Evolutionary conservation across 768 basidiomycete species (phyloP).

Genomic region (Phlebiopsis gigantea): DNA sequence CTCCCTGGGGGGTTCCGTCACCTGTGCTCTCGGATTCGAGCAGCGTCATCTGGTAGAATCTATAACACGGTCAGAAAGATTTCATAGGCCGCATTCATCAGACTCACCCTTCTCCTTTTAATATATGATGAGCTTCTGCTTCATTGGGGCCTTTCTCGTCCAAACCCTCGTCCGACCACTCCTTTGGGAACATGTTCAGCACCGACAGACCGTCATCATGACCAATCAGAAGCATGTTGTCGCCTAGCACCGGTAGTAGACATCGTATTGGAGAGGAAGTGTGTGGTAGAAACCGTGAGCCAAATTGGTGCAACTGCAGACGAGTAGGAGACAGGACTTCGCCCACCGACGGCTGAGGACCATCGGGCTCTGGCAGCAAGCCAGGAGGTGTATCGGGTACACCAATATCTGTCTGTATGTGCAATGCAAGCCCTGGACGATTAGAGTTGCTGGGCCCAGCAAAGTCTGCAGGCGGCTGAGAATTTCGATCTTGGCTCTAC

Average conservation of each 20-base stretch:
- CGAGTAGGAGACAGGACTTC: conserved; percentile 56
- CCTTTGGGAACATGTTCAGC: conserved; percentile 75
- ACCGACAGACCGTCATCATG: conserved; percentile 79
- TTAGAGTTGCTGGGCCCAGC: background rate
- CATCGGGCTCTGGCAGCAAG: conserved; percentile 20
- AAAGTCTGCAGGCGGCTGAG: too few species aligned
- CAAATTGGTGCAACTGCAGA: conserved; percentile 70
- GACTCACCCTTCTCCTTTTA: conserved; percentile 73
- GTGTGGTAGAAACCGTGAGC: conserved; percentile 82
- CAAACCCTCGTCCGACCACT: conserved; percentile 44
- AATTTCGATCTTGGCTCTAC: background rate
- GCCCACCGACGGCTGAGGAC: conserved; percentile 30
- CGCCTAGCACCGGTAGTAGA: conserved; percentile 62
- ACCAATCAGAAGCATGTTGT: conserved; percentile 68
- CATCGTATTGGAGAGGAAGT: conserved; percentile 70
- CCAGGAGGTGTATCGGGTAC: conserved; percentile 11
- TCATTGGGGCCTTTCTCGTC: conserved; percentile 60
- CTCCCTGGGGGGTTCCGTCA: conserved; percentile 59
- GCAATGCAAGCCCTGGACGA: conserved; percentile 14
- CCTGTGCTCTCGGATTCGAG: conserved; percentile 61
- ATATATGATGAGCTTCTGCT: conserved; percentile 60
- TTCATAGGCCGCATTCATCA: background rate
- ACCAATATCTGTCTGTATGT: conserved; percentile 21
- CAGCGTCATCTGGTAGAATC: conserved; percentile 73
- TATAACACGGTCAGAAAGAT: conserved; percentile 22